Base-by-base conservation (phyloP, 1,284 basidiomycete species). In the Anthracocystis walkeri region DNA sequence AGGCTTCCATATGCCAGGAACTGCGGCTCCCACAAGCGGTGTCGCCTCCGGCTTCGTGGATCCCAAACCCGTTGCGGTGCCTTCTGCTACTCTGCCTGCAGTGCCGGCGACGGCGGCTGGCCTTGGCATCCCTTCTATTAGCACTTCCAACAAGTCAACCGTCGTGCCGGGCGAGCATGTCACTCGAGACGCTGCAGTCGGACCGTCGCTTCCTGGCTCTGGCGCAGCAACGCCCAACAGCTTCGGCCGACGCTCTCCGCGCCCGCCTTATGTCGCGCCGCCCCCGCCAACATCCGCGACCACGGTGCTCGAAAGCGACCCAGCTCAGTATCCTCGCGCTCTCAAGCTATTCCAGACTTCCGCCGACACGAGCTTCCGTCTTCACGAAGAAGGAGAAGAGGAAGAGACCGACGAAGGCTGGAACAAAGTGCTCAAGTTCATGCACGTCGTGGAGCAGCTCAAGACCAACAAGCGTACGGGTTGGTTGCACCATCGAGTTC, bases 391-490 rank as follows among this genome's bases (percentile, higher is more conserved):
- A 11, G 72, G 57, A 7, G 79, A 74, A 27, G 74, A 76, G 42
- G 67, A 67, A 0, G 76, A 80, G 51, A 66, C 53, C 16, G 66
- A 78, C n/a, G 63, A 63, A 33, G 62, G 67, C 8, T 78, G 79
- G 64, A 20, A 51, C 25, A 79, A 79, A 27, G 62, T 76, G 45
- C 56, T 85, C 38, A 61, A 79, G 42, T 85, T 82, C 55, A 79
- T 83, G 82, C 83, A 85, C 42, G 62, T 70, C 14, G 40, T 84
- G 5, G 75, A 82, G 52, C 76, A 75, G 51, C 76, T 85, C 56
- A 85, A 85, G 76, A 65, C 72, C n/a, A 79, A 77, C 58, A 80
- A 80, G 40, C 75, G 83, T 16, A 84, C 83, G 1, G 83, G 83
- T 11, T 85, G 82, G 83, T 56, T 77, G 55, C 83, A 84, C 51